A percentile compares a stretch with the other conserved stretches of the same genome.
phyloP scores from a whole-genome alignment of 345 rosid genomes.

The Linum lewisii region DNA sequence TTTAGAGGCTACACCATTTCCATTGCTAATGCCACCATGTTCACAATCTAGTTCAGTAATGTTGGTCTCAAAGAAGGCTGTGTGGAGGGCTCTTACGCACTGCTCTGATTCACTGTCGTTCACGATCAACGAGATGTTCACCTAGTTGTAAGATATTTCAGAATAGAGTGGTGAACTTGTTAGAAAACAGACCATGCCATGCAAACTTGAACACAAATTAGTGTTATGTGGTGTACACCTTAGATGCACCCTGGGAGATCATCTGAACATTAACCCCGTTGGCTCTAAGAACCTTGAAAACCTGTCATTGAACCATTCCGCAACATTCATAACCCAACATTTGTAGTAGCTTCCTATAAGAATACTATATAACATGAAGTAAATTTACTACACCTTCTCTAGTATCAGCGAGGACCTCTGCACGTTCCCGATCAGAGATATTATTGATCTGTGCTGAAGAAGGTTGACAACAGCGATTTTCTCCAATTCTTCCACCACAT shows the following conservation, averaged over 20 bases:
- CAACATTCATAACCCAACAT: too few species aligned
- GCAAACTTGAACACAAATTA: constrained; percentile 1
- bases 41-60: constrained; percentile 31
- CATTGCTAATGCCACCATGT: constrained; percentile 12
- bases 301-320: too few species aligned
- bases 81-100: constrained; percentile 75
- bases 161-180: not conserved
- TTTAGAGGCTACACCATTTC: constrained; percentile 31
- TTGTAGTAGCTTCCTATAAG: too few species aligned
- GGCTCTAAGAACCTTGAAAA: constrained; percentile 66
- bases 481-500: constrained; percentile 94
- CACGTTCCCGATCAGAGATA: constrained; percentile 90
- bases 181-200: not conserved
- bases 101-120: constrained; percentile 74
- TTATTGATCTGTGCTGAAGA: constrained; percentile 78
- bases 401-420: constrained; percentile 82
- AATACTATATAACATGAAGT: too few species aligned
- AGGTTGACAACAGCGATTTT: constrained; percentile 89
- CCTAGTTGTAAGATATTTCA: constrained; percentile 28
- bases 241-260: constrained; percentile 99
- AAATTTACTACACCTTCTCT: constrained; percentile 98
- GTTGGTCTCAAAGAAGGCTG: constrained; percentile 59
- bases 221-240: constrained; percentile 33
- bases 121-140: constrained; percentile 84
- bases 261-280: constrained; percentile 93